These are phyloP conservation scores for Nothophaeocryptopus gaeumannii DNA, from an alignment of 2,329 filamentous ascomycete species.

Conservation along the genomic window DNA sequence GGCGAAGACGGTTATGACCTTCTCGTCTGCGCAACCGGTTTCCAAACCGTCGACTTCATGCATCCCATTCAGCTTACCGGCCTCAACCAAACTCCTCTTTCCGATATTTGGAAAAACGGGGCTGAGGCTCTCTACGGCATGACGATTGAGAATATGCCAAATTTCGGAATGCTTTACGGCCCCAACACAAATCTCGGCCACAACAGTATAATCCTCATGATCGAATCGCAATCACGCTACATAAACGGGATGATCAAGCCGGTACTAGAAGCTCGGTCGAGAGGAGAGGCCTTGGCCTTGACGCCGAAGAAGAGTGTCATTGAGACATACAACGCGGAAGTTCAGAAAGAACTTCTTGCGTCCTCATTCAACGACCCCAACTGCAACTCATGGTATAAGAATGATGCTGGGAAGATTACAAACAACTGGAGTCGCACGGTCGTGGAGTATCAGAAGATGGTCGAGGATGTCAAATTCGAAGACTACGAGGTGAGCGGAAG, in stretches of 20 bases:
- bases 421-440: constrained; percentile 57
- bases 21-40: constrained; percentile 59
- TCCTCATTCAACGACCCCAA: constrained; percentile 54
- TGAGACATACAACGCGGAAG: constrained; percentile 45
- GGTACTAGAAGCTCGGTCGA: constrained; percentile 46
- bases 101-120: constrained; percentile 55
- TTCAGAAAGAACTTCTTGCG: constrained; percentile 46
- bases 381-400: constrained; percentile 59
- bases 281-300: constrained; percentile 44
- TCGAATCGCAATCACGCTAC: constrained; percentile 57
- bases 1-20: constrained; percentile 48
- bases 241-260: constrained; percentile 51
- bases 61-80: constrained; percentile 56
- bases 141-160: constrained; percentile 50
- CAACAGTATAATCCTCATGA: constrained; percentile 61
- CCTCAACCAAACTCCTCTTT: constrained; percentile 41
- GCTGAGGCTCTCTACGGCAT: constrained; percentile 53
- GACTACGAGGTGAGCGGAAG: constrained; percentile 42
- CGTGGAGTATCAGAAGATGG: constrained; percentile 53
- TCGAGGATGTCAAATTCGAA: constrained; percentile 43
- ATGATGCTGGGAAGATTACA: constrained; percentile 52
- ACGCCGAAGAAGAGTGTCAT: constrained; percentile 43
- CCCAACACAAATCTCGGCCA: constrained; percentile 54
- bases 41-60: constrained; percentile 59
- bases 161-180: constrained; percentile 58